Conservation (phyloP, 2,329 filamentous ascomycete genomes). For the Didymella glomerata region DNA sequence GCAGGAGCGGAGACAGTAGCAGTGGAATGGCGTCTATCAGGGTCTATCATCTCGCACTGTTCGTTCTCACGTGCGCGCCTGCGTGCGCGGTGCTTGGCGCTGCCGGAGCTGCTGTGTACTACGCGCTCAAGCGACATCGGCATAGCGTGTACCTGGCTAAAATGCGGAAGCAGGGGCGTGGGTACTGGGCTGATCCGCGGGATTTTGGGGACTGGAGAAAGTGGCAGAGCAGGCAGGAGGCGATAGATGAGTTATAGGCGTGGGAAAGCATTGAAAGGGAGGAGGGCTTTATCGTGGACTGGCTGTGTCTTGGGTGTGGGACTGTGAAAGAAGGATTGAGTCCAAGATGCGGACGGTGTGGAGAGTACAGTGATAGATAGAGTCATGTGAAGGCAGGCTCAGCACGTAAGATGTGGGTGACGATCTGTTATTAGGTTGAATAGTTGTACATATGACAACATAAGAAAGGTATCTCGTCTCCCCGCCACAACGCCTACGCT, state of each 20-base stretch:
- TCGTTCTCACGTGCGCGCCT: not conserved
- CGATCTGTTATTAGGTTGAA: not conserved
- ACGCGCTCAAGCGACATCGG: not conserved
- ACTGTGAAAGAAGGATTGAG: not conserved
- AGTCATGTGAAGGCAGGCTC: not conserved
- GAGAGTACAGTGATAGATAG: not conserved
- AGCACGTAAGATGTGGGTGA: too few relatives aligned
- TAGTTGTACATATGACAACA: not conserved
- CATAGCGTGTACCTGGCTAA: not conserved
- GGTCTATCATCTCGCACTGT: not conserved
- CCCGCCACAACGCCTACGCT: conserved; percentile 1
- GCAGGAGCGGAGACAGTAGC: not conserved
- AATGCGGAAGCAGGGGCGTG: not conserved
- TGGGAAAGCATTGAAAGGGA: not conserved
- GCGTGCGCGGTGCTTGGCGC: not conserved
- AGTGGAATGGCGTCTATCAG: too few relatives aligned
- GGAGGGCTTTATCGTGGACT: not conserved
- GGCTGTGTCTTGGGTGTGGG: not conserved
- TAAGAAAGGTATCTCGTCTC: conserved; percentile 6
- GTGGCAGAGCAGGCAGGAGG: not conserved
- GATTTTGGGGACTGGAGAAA: not conserved
- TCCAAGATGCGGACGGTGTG: not conserved
- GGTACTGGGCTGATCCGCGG: not conserved
- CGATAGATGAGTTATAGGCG: not conserved
- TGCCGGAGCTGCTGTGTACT: not conserved